These are phyloP conservation scores for Bretziella fagacearum DNA, from an alignment of 2,329 filamentous ascomycete species.

Conservation along the genomic window DNA sequence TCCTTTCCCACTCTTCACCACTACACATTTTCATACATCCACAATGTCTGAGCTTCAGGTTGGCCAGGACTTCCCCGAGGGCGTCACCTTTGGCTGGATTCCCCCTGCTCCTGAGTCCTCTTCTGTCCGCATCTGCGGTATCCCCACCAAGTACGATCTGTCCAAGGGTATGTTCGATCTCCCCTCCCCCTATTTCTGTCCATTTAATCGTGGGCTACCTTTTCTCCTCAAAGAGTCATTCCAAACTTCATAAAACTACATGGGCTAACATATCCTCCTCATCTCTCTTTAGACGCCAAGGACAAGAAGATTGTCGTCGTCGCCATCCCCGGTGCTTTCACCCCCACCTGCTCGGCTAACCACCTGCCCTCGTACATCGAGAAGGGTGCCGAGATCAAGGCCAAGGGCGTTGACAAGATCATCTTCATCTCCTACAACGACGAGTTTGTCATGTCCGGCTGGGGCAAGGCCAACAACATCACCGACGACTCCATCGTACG, in stretches of 20 bases:
- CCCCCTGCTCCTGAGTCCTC: conserved; percentile 53
- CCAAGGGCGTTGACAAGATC: conserved; percentile 69
- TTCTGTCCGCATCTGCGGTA: conserved; percentile 58
- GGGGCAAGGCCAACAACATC: conserved; percentile 75
- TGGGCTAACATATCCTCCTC: neutral
- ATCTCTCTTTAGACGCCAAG: conserved; percentile 31
- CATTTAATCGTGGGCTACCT: conserved; percentile 1
- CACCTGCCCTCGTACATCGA: conserved; percentile 69
- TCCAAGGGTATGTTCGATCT: conserved; percentile 40
- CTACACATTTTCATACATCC: conserved; percentile 8
- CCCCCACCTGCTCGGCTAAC: conserved; percentile 64
- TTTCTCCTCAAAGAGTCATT: conserved; percentile 4
- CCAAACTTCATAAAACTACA: too few relatives aligned
- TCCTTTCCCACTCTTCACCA: neutral
- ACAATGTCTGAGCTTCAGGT: conserved; percentile 51
- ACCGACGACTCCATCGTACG: conserved; percentile 47
- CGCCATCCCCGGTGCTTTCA: conserved; percentile 57
- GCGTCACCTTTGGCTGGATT: conserved; percentile 69
- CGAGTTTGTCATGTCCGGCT: conserved; percentile 71
- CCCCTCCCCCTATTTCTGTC: conserved; percentile 6
- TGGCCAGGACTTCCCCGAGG: conserved; percentile 70
- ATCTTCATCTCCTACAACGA: conserved; percentile 75
- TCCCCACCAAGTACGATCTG: conserved; percentile 62
- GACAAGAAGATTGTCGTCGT: conserved; percentile 40
- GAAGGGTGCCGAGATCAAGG: conserved; percentile 51